phyloP scores from a whole-genome alignment of 306 rosid genomes.

The Citrullus amarus region DNA sequence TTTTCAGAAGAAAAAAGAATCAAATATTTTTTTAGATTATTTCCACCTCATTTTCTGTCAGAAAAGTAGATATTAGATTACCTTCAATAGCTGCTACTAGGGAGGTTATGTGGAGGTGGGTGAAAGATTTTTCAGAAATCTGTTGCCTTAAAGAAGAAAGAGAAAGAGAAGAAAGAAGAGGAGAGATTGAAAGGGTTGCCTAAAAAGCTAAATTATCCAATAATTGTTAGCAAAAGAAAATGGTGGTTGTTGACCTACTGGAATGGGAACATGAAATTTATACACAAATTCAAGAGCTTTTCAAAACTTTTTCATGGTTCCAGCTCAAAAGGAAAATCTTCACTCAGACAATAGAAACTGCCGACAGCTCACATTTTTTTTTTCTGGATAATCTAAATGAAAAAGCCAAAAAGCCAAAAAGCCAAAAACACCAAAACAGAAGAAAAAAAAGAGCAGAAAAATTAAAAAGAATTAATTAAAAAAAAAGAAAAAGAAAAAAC shows the following conservation, averaged over 20 bases:
- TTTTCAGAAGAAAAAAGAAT: background rate
- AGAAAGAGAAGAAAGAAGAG: background rate
- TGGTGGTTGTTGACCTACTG: conserved; percentile 13
- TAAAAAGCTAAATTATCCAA: conserved; percentile 5
- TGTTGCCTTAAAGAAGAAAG: background rate
- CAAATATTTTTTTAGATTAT: background rate
- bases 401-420: background rate
- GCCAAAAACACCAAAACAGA: no score
- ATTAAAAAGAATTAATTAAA: no score
- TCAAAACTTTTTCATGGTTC: conserved; percentile 2
- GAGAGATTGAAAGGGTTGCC: background rate
- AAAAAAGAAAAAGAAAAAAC: background rate
- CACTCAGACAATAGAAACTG: background rate
- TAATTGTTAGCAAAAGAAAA: background rate
- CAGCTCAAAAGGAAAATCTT: conserved; percentile 22
- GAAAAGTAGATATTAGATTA: background rate
- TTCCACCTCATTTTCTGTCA: background rate
- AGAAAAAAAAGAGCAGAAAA: background rate
- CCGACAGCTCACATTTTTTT: conserved; percentile 12
- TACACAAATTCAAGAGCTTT: background rate
- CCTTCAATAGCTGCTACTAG: background rate
- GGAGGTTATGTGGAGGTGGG: background rate
- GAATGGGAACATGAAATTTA: background rate
- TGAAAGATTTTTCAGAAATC: conserved; percentile 1
- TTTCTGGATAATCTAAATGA: background rate